Base-by-base conservation (phyloP, 495 filamentous ascomycete genomes). In the Trichoderma reesei region DNA sequence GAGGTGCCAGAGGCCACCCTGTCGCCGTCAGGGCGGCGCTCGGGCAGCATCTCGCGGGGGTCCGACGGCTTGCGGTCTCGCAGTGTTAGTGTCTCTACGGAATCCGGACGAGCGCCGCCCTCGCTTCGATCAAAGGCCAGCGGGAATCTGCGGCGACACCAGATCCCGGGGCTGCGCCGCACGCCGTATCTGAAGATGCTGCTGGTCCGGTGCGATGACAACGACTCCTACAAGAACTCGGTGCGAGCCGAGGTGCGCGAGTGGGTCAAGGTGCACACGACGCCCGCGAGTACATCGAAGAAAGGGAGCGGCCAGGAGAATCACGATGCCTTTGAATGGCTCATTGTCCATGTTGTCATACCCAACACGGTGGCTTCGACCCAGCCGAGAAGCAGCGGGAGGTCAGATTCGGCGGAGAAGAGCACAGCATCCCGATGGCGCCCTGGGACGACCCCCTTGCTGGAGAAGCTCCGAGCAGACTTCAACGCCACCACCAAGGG, bases 321-420 rank as follows among this genome's bases (percentile, higher is more conserved):
- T 83, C 94, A 98, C 72, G 95, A 98, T 78, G 95, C 95, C 4
- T 96, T 89, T 70, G 95, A 98, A 71, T 98, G 93, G 93, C 80
- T 98, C 18, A 91, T 98, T 63, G 68, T 98, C 11, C 94, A 98
- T 72, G 87, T 98, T 62, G 86, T 95, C 16, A 82, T 94, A 59
- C 86, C 89, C 16, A 90, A 91, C 67, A 93, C 90, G 16, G 78
- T 83, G 31, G 87, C 90, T 2, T 83, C 90, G 48, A 86, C 85
- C 13, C 87, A 90, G 71, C 86, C 88, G 11, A 78, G 87, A 9
- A 70, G 75, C 14, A 74, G 75, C 34, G 72, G 71, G 38, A 75
- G 79, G 67, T 68, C 71, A 2, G 74, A 79, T 56, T 74, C 72
- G 39, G 71, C 51, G 31, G 63, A 75, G 5, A 72, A 80, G 70